phyloP scores from a whole-genome alignment of 805 yeast genomes.

The Yarrowia sp. region DNA sequence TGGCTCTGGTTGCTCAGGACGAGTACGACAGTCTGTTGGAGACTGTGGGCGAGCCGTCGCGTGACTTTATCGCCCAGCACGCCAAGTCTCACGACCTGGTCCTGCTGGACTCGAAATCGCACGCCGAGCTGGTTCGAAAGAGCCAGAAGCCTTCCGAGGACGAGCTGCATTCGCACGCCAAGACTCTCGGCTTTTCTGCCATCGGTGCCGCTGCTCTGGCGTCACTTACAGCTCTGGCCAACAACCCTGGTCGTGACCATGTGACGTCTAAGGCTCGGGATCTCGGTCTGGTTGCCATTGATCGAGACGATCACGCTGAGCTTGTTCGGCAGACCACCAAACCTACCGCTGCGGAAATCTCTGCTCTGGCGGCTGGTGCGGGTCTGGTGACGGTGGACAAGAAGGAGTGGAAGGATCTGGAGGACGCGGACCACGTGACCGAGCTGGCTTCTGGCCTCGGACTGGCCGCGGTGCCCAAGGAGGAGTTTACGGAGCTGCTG shows the following conservation, averaged over 20 bases:
- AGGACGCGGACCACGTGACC: conserved; percentile 1
- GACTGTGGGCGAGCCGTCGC: conserved; percentile 28
- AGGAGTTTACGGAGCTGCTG: conserved; percentile 27
- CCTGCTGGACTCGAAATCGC: conserved; percentile 39
- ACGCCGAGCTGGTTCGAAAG: conserved; percentile 28
- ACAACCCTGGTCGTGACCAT: neutral
- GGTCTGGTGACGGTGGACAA: neutral
- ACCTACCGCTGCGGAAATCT: conserved; percentile 27
- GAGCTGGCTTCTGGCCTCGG: conserved; percentile 30
- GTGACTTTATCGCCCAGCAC: conserved; percentile 36
- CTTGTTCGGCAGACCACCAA: conserved; percentile 25
- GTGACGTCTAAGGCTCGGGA: conserved; percentile 29
- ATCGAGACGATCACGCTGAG: conserved; percentile 36
- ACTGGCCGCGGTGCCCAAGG: conserved; percentile 23
- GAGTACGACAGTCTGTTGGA: conserved; percentile 20
- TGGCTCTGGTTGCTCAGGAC: conserved; percentile 11
- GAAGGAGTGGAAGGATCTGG: neutral
- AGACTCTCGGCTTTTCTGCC: neutral
- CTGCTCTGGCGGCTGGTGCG: neutral
- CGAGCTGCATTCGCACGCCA: conserved; percentile 11
- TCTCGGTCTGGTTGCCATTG: conserved; percentile 36
- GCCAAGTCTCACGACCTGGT: conserved; percentile 37
- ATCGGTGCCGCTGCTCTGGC: conserved; percentile 18
- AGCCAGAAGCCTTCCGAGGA: conserved; percentile 20
- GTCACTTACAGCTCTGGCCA: conserved; percentile 5